These are phyloP conservation scores for Fusarium sp. DNA, from an alignment of 2,329 filamentous ascomycete genomes.

Conservation along the genomic window DNA sequence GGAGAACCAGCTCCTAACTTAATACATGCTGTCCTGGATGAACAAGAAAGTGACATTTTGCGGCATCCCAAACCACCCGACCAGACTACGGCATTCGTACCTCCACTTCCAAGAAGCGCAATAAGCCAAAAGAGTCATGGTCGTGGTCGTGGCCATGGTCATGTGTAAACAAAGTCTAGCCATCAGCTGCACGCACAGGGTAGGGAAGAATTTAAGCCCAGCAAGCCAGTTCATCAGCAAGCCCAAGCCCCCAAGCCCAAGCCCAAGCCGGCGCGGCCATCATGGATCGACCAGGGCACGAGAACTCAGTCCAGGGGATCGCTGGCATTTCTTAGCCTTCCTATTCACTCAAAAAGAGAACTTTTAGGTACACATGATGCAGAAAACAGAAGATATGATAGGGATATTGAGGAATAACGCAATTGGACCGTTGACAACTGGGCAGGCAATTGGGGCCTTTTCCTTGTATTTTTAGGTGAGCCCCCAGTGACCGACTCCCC, in stretches of 20 bases:
- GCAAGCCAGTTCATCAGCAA: conserved; percentile 18
- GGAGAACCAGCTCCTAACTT: conserved; percentile 4
- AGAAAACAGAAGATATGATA: conserved; percentile 13
- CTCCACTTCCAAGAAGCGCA: conserved; percentile 24
- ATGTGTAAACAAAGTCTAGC: conserved; percentile 33
- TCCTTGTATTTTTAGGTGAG: neutral
- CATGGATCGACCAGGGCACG: conserved; percentile 26
- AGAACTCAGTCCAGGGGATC: neutral
- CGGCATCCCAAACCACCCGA: conserved; percentile 14
- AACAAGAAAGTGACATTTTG: conserved; percentile 10
- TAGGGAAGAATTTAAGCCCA: conserved; percentile 13
- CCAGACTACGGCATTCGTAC: neutral
- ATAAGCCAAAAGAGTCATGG: conserved; percentile 19
- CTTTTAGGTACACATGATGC: conserved; percentile 24
- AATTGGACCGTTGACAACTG: conserved; percentile 5
- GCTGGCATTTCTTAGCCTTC: conserved; percentile 4
- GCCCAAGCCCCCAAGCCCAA: conserved; percentile 33
- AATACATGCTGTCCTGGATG: neutral
- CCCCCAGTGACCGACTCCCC: conserved; percentile 1
- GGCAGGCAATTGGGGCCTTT: neutral
- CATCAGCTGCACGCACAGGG: conserved; percentile 22
- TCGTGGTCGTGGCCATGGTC: conserved; percentile 20
- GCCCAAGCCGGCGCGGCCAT: conserved; percentile 25
- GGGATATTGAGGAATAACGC: neutral
- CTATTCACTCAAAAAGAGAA: neutral